Evolutionary conservation across 208 protist species (phyloP).

Genomic region (Crithidia bombi): DNA sequence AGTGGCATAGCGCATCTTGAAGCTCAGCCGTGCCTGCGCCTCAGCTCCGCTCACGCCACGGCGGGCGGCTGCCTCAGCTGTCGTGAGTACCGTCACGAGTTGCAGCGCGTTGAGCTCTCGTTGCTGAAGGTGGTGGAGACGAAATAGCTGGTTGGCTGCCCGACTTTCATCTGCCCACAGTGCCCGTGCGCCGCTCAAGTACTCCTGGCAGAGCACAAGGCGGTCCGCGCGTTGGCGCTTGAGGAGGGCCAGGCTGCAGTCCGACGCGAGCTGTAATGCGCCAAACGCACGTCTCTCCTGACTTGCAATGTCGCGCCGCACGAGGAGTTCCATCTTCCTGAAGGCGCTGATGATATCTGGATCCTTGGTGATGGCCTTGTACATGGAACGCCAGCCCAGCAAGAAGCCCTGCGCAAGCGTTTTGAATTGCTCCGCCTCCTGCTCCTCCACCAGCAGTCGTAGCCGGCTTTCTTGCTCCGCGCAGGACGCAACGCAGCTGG

Average conservation of each 20-base stretch:
- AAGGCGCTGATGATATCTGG: slow-evolving; percentile 43
- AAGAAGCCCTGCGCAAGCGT: slow-evolving; percentile 43
- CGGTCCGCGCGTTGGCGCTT: slow-evolving; percentile 16
- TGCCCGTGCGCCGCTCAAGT: slow-evolving; percentile 33
- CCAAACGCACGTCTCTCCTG: slow-evolving; percentile 52
- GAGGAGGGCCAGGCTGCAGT: slow-evolving; percentile 13
- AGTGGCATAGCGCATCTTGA: slow-evolving; percentile 11
- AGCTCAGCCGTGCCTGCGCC: slow-evolving; percentile 20
- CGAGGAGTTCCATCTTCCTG: slow-evolving; percentile 59
- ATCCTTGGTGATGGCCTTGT: slow-evolving; percentile 39
- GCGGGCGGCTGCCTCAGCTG: slow-evolving; percentile 10
- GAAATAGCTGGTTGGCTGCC: slow-evolving; percentile 25
- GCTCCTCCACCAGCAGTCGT: slow-evolving; percentile 50
- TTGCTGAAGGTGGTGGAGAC: slow-evolving; percentile 10
- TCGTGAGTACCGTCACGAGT: slow-evolving; percentile 9
- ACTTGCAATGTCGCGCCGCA: slow-evolving; percentile 58
- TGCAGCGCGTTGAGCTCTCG: slow-evolving; percentile 2
- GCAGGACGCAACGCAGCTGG: slow-evolving; percentile 14
- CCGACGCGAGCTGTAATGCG: slow-evolving; percentile 27
- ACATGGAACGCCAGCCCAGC: slow-evolving; percentile 58
- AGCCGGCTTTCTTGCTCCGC: slow-evolving; percentile 47
- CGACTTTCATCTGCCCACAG: slow-evolving; percentile 52
- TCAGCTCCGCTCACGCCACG: slow-evolving; percentile 31
- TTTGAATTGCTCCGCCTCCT: slow-evolving; percentile 48
- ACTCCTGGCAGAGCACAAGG: slow-evolving; percentile 40